Conservation (phyloP, 2,329 filamentous ascomycete species). For the Clathrospora elynae region DNA sequence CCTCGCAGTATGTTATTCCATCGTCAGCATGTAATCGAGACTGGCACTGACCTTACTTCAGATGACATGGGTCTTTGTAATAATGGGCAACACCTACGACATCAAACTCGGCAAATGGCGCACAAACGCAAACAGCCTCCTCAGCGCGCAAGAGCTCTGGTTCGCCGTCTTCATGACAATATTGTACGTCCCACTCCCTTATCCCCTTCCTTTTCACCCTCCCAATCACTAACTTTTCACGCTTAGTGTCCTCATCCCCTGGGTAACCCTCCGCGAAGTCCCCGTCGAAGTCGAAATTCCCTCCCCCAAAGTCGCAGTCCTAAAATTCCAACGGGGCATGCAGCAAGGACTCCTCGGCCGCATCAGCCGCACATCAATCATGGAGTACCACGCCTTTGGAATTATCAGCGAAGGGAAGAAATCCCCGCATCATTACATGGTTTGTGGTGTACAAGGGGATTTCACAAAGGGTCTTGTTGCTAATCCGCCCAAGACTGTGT, state of each 20-base stretch:
- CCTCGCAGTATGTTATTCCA: slow-evolving; percentile 35
- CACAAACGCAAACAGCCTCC: slow-evolving; percentile 31
- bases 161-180: slow-evolving; percentile 46
- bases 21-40: not conserved
- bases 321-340: slow-evolving; percentile 45
- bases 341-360: slow-evolving; percentile 44
- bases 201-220: not conserved
- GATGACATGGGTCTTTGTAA: slow-evolving; percentile 45
- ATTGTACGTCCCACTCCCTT: slow-evolving; percentile 31
- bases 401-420: slow-evolving; percentile 45
- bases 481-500: slow-evolving; percentile 41
- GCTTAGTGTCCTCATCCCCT: slow-evolving; percentile 40
- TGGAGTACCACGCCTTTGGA: slow-evolving; percentile 47
- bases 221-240: slow-evolving; percentile 21
- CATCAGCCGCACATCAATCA: slow-evolving; percentile 45
- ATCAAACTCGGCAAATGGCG: slow-evolving; percentile 43
- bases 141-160: slow-evolving; percentile 44
- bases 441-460: slow-evolving; percentile 47
- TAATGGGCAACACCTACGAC: slow-evolving; percentile 43
- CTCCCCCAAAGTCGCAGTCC: slow-evolving; percentile 43
- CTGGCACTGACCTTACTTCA: slow-evolving; percentile 18
- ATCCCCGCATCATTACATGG: slow-evolving; percentile 41
- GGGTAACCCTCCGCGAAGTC: slow-evolving; percentile 45
- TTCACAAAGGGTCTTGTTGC: slow-evolving; percentile 42
- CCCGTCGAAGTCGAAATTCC: slow-evolving; percentile 43